Conservation (phyloP, 2,329 filamentous ascomycete genomes). For the Diaporthe batatas region DNA sequence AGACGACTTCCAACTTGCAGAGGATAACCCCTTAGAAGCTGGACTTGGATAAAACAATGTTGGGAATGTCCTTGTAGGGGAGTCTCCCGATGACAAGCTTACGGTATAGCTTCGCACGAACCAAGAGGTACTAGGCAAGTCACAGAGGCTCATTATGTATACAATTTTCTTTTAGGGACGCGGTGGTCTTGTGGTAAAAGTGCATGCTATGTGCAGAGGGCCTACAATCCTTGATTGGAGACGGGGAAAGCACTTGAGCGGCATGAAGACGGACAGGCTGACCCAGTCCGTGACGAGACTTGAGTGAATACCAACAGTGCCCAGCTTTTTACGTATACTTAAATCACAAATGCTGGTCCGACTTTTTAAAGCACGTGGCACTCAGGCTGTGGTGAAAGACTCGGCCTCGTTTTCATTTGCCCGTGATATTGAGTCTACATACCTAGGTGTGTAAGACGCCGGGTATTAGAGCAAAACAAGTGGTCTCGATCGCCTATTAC, state of each 20-base stretch:
- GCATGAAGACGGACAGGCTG: neutral
- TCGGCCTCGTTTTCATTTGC: neutral
- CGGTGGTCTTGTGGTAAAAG: too few species aligned
- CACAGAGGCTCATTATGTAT: too few species aligned
- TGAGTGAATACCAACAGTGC: neutral
- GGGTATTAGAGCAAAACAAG: neutral
- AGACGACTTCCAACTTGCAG: too few species aligned
- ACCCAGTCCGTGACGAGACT: constrained; percentile 15
- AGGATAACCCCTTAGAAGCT: too few species aligned
- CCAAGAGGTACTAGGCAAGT: too few species aligned
- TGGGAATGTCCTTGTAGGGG: too few species aligned
- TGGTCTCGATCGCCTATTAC: neutral
- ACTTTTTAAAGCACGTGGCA: neutral
- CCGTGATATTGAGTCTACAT: neutral
- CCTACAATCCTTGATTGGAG: neutral
- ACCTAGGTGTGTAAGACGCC: too few species aligned
- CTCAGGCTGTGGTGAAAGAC: neutral
- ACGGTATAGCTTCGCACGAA: too few species aligned
- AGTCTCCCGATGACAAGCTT: too few species aligned
- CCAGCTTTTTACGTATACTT: neutral
- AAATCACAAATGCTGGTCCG: neutral
- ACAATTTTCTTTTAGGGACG: too few species aligned
- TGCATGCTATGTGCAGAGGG: neutral
- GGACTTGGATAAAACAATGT: too few species aligned
- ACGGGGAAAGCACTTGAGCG: neutral